A percentile compares a stretch with the other conserved stretches of the same genome.
phyloP scores from a whole-genome alignment of 1,284 basidiomycete genomes.

The Stereum hirsutum region DNA sequence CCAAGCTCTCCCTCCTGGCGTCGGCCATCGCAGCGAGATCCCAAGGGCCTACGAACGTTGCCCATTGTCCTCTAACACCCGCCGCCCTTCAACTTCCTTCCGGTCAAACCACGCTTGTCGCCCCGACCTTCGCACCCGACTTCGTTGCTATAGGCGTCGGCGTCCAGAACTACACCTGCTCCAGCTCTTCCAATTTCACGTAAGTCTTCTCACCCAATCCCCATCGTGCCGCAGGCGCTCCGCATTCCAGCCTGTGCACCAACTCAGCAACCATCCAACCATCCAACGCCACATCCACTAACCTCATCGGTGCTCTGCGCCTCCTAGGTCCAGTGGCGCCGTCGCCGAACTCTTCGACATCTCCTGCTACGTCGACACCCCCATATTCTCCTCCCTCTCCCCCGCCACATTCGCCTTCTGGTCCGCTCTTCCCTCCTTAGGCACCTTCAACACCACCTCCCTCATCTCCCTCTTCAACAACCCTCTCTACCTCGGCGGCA shows the following conservation, averaged over 20 bases:
- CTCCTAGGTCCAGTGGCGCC: slow-evolving; percentile 21
- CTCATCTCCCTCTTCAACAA: too few relatives aligned
- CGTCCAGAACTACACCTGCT: slow-evolving; percentile 27
- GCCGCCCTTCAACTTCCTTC: slow-evolving; percentile 5
- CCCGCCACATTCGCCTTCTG: slow-evolving; percentile 3
- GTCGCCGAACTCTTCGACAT: slow-evolving; percentile 31
- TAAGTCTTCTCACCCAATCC: slow-evolving; percentile 11
- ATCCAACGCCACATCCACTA: too few relatives aligned
- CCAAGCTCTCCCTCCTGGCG: too few relatives aligned
- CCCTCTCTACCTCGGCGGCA: not conserved
- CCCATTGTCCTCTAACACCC: too few relatives aligned
- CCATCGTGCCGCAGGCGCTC: not conserved
- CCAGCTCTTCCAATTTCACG: slow-evolving; percentile 19
- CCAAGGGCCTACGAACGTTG: too few relatives aligned
- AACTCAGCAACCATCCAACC: too few relatives aligned
- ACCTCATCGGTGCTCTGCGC: not conserved
- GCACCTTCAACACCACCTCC: slow-evolving; percentile 2
- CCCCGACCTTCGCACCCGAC: slow-evolving; percentile 6
- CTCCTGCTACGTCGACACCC: slow-evolving; percentile 20
- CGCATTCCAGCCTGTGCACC: too few relatives aligned
- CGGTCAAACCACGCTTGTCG: slow-evolving; percentile 7
- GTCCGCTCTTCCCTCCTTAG: slow-evolving; percentile 1
- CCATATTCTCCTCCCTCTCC: slow-evolving; percentile 11
- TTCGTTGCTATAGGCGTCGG: slow-evolving; percentile 22
- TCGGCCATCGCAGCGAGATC: too few relatives aligned